phyloP scores from a whole-genome alignment of 1,139 yeast species.

The Saccharomyces hybrid region DNA sequence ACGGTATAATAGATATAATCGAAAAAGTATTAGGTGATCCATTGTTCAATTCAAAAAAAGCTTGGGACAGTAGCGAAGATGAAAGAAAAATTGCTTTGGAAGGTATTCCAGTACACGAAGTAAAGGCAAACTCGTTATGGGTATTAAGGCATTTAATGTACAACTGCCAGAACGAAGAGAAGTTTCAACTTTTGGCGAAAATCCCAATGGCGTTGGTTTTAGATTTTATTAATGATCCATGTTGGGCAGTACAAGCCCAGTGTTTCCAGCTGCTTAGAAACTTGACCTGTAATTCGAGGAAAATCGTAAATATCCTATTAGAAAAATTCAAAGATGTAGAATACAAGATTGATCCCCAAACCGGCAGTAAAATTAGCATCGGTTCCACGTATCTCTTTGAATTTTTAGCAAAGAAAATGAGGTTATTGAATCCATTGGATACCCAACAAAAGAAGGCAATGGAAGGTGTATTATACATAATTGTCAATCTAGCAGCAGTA shows the following conservation, averaged over 20 bases:
- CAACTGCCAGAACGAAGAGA: constrained; percentile 37
- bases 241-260: constrained; percentile 53
- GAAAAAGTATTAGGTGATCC: constrained; percentile 32
- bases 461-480: constrained; percentile 43
- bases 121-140: constrained; percentile 46
- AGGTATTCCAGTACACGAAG: constrained; percentile 22
- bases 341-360: constrained; percentile 19
- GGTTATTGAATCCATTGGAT: constrained; percentile 21
- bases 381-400: constrained; percentile 33
- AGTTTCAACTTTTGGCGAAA: constrained; percentile 34
- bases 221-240: constrained; percentile 42
- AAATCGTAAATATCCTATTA: constrained; percentile 40
- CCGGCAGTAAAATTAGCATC: constrained; percentile 10
- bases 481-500: constrained; percentile 54
- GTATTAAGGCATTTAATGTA: constrained; percentile 50
- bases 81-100: constrained; percentile 8
- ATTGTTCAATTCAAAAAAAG: constrained; percentile 28
- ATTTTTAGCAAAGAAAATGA: constrained; percentile 34
- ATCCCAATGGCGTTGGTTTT: constrained; percentile 48
- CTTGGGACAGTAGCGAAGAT: constrained; percentile 6
- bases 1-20: constrained; percentile 47
- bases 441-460: constrained; percentile 34
- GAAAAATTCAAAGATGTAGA: constrained; percentile 31
- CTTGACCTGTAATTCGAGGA: constrained; percentile 55
- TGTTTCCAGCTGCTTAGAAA: constrained; percentile 71